Conservation (phyloP, 345 rosid genomes). For the Citrus medica region DNA sequence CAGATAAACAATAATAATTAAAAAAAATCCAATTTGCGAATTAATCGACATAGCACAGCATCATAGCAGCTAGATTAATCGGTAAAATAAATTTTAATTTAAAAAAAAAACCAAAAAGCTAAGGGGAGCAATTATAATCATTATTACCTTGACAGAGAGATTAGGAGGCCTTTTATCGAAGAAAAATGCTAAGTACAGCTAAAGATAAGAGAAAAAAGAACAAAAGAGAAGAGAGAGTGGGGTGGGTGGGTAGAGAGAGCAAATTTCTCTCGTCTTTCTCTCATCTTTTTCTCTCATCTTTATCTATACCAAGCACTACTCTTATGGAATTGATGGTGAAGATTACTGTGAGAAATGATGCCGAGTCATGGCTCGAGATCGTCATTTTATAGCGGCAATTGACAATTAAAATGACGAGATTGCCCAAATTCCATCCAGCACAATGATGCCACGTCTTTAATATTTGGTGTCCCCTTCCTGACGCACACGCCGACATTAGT, state of each 20-base stretch:
- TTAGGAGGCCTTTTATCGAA: background rate
- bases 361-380: accelerated
- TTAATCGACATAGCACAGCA: background rate
- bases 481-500: background rate
- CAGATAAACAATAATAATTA: too few species aligned
- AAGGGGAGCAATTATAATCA: background rate
- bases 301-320: too few species aligned
- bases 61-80: background rate
- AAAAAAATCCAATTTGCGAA: too few species aligned
- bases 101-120: too few species aligned
- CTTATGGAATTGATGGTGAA: too few species aligned
- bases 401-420: background rate
- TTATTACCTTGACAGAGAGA: background rate
- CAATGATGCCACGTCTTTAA: background rate
- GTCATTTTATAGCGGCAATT: background rate
- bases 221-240: too few species aligned
- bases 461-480: background rate
- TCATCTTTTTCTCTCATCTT: too few species aligned
- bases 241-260: too few species aligned
- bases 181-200: too few species aligned
- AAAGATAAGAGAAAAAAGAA: too few species aligned
- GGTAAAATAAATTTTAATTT: background rate
- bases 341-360: background rate
- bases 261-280: too few species aligned
- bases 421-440: background rate